A percentile compares a stretch with the other conserved stretches of the same genome.
phyloP scores from a whole-genome alignment of 441 rosid species.

The Gossypium davidsonii region DNA sequence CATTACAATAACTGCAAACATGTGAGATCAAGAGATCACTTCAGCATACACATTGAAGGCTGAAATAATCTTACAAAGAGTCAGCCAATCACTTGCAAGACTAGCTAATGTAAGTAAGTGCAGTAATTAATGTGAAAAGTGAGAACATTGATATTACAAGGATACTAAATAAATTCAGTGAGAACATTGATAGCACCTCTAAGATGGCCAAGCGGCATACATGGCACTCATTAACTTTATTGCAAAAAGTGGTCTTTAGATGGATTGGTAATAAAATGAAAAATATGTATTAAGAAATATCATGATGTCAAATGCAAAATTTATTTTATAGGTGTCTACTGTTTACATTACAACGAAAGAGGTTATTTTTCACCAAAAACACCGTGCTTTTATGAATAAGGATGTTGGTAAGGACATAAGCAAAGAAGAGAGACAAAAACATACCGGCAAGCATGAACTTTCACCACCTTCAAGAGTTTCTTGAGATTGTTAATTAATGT shows the following conservation, averaged over 20 bases:
- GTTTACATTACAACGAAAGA: not conserved
- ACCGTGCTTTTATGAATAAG: not conserved
- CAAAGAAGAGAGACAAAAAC: conserved; percentile 28
- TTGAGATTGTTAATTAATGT: conserved; percentile 72
- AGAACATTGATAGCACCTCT: not conserved
- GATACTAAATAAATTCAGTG: not conserved
- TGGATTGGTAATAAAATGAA: not conserved
- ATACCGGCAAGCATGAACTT: conserved; percentile 87
- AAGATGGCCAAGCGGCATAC: not conserved
- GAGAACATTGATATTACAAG: no score
- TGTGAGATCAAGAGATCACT: not conserved
- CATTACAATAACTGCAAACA: conserved; percentile 66
- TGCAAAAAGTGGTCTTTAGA: not conserved
- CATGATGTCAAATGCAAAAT: not conserved
- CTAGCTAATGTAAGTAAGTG: not conserved
- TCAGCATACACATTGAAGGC: not conserved
- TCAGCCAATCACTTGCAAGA: not conserved
- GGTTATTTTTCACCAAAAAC: not conserved
- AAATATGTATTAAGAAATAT: not conserved
- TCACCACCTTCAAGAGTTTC: conserved; percentile 70
- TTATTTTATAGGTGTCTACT: not conserved
- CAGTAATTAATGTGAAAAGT: no score
- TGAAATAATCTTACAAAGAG: not conserved
- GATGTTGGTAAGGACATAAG: not conserved
- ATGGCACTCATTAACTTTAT: not conserved